Conservation (phyloP, 2,329 filamentous ascomycete species). For the Paraphoma chrysanthemicola region DNA sequence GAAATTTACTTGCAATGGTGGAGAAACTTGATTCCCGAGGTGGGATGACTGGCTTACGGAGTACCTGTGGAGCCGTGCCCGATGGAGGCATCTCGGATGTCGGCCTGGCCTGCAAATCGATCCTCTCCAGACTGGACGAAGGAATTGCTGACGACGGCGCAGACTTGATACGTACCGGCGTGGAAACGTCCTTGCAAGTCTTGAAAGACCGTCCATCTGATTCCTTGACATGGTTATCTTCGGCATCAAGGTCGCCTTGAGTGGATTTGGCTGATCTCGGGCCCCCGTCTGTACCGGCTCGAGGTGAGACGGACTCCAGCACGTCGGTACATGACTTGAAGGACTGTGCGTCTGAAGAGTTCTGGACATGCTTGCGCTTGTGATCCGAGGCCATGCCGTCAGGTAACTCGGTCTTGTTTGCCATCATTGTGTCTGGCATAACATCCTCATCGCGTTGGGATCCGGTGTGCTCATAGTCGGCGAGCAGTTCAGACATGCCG, state of each 20-base stretch:
- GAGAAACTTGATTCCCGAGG: conserved; percentile 28
- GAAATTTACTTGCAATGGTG: conserved; percentile 18
- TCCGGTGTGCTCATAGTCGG: conserved; percentile 39
- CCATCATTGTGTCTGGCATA: neutral
- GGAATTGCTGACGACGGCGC: conserved; percentile 22
- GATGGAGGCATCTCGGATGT: conserved; percentile 10
- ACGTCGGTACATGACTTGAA: conserved; percentile 42
- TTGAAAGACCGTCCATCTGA: conserved; percentile 31
- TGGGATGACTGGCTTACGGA: conserved; percentile 3
- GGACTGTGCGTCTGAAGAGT: conserved; percentile 41
- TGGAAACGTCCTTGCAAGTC: conserved; percentile 24
- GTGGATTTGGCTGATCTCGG: conserved; percentile 22
- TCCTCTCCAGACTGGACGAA: conserved; percentile 6
- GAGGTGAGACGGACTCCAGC: conserved; percentile 12
- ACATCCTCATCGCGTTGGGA: conserved; percentile 22
- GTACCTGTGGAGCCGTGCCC: neutral
- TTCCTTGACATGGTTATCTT: conserved; percentile 18
- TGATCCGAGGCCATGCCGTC: conserved; percentile 13
- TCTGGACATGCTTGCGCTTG: conserved; percentile 31
- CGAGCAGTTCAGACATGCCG: conserved; percentile 42
- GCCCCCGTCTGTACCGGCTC: conserved; percentile 6
- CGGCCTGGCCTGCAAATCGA: conserved; percentile 5
- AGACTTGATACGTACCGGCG: conserved; percentile 26
- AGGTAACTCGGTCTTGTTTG: neutral
- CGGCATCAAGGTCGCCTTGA: conserved; percentile 4